Base-by-base conservation (phyloP, 2,329 filamentous ascomycete species). In the Fusarium sp. region DNA sequence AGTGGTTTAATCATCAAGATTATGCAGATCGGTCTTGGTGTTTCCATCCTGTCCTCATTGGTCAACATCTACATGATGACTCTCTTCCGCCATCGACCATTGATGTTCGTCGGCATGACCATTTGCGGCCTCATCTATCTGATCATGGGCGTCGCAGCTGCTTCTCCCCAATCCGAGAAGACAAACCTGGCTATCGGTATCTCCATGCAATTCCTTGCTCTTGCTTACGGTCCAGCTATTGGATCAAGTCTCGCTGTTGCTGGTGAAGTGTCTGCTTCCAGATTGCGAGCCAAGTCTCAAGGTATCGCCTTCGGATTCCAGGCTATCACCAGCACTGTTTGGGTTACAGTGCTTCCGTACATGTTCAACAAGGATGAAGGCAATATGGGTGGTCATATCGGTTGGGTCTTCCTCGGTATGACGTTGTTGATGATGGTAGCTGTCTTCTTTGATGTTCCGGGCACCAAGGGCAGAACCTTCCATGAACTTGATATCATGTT, bases 31-130 rank as follows among this genome's bases (percentile, higher is more conserved):
- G 63, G 63, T 7, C 47, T 66, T 31, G 63, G 22, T 14, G 59
- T 66, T 28, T 66, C 62, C 6, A 65, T 64, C 13, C 14, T 69
- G 18, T 67, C 63, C 3, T 69, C 38, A 1, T 10, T 69, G 6
- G 8, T 67, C 63, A 69, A 69, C 31, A 61, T 69, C 9, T 69
- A 69, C 54, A 54, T 68, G 45, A 68, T 68, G 63, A 66, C 52
- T 8, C 52, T 66, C 22, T 68, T 68, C 52, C 45, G 65, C 7
- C 65, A 68, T 13, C 51, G 63, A 22, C 39, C 63, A 28, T 22
- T 68, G n/a, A 35, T 68, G 63, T 41, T 67, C 5, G 22, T 48
- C 20, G 65, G 63, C 18, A 66, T 68, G 54, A 42, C 63, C 9
- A 68, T 67, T 6, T 67, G 63, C 24, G 65, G 63, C 15, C 38